phyloP scores from a whole-genome alignment of 2,329 filamentous ascomycete genomes.

The Sarocladium kiliense region DNA sequence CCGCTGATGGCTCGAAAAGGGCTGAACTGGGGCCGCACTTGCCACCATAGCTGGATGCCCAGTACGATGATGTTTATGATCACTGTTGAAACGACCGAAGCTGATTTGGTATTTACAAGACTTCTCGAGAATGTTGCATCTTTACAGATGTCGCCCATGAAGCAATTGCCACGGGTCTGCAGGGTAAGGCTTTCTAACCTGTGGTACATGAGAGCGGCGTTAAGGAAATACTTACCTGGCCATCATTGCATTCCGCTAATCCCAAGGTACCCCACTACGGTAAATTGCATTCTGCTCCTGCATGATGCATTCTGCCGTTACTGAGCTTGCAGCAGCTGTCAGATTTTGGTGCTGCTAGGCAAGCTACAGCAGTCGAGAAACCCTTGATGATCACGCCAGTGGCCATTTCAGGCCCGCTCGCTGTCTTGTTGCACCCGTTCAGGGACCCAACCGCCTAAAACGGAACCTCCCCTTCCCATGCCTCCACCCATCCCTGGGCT shows the following conservation, averaged over 20 bases:
- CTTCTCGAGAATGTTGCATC: too few species aligned
- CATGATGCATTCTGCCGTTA: not conserved
- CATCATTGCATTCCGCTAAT: not conserved
- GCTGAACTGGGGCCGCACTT: not conserved
- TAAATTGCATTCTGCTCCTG: not conserved
- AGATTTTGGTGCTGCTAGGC: too few species aligned
- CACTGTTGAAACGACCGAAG: too few species aligned
- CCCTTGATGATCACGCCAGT: too few species aligned
- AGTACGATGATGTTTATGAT: not conserved
- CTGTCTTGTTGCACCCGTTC: not conserved
- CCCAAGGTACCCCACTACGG: not conserved
- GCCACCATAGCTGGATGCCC: not conserved
- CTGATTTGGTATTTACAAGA: too few species aligned
- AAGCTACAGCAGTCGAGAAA: too few species aligned
- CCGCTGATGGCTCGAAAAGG: not conserved
- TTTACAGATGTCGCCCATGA: too few species aligned
- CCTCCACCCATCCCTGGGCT: not conserved
- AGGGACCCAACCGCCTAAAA: not conserved
- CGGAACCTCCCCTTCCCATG: not conserved
- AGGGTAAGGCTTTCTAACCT: not conserved
- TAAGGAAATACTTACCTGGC: not conserved
- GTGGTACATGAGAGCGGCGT: not conserved
- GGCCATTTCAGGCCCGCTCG: not conserved
- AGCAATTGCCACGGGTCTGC: not conserved
- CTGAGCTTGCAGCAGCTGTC: too few species aligned